Conservation (phyloP, 2,329 filamentous ascomycete species). For the Myriosclerotinia curreyana region DNA sequence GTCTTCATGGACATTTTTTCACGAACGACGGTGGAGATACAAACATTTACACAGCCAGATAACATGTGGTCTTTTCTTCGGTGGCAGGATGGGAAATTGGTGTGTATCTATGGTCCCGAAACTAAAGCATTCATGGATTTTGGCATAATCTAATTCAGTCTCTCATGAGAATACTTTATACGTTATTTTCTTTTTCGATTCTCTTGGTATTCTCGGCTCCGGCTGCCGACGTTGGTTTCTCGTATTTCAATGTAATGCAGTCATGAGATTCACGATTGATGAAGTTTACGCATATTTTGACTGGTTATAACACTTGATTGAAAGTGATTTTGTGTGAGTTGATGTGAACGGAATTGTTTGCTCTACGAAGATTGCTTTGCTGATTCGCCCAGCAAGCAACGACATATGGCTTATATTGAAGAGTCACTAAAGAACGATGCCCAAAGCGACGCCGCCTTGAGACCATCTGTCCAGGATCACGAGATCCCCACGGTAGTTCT, state of each 20-base stretch:
- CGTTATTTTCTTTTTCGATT: constrained; percentile 2
- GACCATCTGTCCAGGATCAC: neutral
- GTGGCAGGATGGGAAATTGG: neutral
- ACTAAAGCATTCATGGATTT: neutral
- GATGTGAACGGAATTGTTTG: neutral
- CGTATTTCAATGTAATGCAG: constrained; percentile 14
- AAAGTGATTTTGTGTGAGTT: neutral
- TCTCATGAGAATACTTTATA: neutral
- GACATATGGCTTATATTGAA: neutral
- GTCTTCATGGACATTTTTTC: neutral
- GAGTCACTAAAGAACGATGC: neutral
- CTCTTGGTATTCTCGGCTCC: constrained; percentile 1
- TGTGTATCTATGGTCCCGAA: neutral
- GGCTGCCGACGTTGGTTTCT: neutral
- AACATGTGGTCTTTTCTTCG: neutral
- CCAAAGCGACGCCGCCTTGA: neutral
- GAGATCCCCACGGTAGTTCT: neutral
- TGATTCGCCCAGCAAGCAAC: neutral
- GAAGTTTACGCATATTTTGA: constrained; percentile 9
- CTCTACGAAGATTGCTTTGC: neutral
- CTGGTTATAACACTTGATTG: neutral
- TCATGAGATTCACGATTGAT: constrained; percentile 17
- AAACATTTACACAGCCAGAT: neutral
- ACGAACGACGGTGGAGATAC: neutral
- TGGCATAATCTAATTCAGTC: neutral